Base-by-base conservation (phyloP, 805 yeast species). In the Citeromyces nyonsensis region DNA sequence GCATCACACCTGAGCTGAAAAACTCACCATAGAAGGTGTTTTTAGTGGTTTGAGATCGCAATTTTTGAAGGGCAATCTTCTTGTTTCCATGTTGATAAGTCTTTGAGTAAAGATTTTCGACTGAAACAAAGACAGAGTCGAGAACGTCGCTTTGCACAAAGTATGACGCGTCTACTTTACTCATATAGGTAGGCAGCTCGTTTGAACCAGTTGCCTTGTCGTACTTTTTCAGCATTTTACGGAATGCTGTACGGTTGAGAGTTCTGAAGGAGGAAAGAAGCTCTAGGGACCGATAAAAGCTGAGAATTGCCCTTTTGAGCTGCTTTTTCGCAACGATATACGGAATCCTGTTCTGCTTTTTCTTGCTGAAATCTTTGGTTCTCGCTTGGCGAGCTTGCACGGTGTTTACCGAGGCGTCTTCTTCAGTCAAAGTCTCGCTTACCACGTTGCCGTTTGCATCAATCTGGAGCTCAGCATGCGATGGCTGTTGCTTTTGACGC, bases 191-290 rank as follows among this genome's bases (percentile, higher is more conserved):
- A 1, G 56, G 49, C 9, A 70, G 57, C 4, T 64, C 41, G 1
- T 57, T 42, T 7, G 69, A 57, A 9, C 57, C 48, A 2, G 75
- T 63, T 4, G 76, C 63, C 45, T 91, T 91, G 53, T 91, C 98
- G 48, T 72, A 86, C 51, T 91, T 91, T 48, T 91, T 91, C 36
- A 84, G 63, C 44, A 91, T 74, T 45, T 91, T 91, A 33, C 95
- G 67, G 44, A 86, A 73, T 0, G 93, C 98, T 0, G 94, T 85
- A 22, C 85, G 63, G 52, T 91, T 91, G 42, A 86, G 52, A 31
- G 75, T 60, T 40, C 82, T 63, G 50, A 74, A 91, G 1, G 82
- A 76, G 40, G 69, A 69, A 32, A 81, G 54, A 25, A 82, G 61
- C 37, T 80, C 81, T 38, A 84, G 56, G 6, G 80, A 69, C 36